A percentile compares a stretch with the other conserved stretches of the same genome.
phyloP scores from a whole-genome alignment of 176 grass and related monocot genomes.

The Hyparrhenia diplandra region DNA sequence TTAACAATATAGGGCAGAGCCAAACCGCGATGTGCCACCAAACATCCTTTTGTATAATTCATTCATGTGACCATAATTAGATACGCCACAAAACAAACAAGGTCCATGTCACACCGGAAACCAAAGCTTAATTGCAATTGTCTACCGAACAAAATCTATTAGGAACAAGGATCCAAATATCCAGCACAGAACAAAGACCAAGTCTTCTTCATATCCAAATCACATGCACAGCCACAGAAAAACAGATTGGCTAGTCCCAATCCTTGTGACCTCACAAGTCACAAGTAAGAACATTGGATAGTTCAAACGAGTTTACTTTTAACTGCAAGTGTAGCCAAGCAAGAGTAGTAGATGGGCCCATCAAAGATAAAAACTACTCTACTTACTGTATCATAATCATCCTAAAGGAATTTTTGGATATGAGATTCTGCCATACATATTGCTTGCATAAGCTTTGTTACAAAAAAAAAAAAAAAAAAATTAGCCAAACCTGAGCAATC shows the following conservation, averaged over 20 bases:
- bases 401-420: conserved; percentile 29
- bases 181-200: conserved; percentile 20
- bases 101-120: conserved; percentile 39
- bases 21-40: conserved; percentile 42
- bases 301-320: neutral
- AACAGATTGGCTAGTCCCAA: neutral
- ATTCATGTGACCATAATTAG: conserved; percentile 43
- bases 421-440: conserved; percentile 35
- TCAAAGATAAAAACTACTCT: neutral
- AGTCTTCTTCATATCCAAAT: neutral
- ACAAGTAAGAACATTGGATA: conserved; percentile 6
- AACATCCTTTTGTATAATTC: conserved; percentile 36
- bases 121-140: conserved; percentile 15
- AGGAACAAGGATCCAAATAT: conserved; percentile 9
- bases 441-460: conserved; percentile 36
- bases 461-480: conserved; percentile 31
- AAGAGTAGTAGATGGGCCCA: conserved; percentile 1
- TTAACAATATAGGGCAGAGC: neutral
- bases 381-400: neutral
- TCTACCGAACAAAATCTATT: conserved; percentile 23
- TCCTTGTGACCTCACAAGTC: neutral
- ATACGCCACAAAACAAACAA: conserved; percentile 28
- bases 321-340: neutral
- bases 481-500: conserved; percentile 27
- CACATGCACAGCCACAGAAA: neutral